Evolutionary conservation across 805 yeast genomes (phyloP), one percentile per base, ranked within the genome.

Genomic region (Saccharomycopsis babjevae): DNA sequence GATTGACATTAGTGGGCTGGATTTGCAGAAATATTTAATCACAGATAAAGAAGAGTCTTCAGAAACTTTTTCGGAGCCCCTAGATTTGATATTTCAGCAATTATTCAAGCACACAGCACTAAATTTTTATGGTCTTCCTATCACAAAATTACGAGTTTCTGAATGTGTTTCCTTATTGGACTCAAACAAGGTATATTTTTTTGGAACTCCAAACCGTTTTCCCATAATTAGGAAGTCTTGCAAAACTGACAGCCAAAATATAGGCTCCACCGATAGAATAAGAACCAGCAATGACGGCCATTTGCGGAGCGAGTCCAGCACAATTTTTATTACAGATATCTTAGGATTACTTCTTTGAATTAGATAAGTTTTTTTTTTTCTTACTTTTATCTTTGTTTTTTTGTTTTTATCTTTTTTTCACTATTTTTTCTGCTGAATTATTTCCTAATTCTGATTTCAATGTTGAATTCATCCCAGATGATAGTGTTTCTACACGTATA

Each of bases 161-260:
- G 52, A 46, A 46, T 46, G 52, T 25, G 28, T 46, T 10, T 46
- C 52, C 13, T 46, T 46, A 22, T 20, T 20, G n/a, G 52, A 46
- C 52, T 46, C 52, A 7, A 46, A 46, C 18, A 46, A 22, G n/a
- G 52, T 46, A 3, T 22, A 46, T 22, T 46, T 46, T 46, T 46
- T 46, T 54, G 56, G 56, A 10, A 54, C 56, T n/a, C 56, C 56
- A n/a, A 39, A 36, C 13, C 28, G 34, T 11, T 42, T 56, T n/a
- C 58, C 30, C 20, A 25, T 22, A 18, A 18, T 52, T 6, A 3
- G 8, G 7, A 52, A n/a, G 11, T 22, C 16, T 43, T 18, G 1
- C 1, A 22, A 46, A 4, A 46, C 18, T 46, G 16, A 22, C 28
- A 4, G 16, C 7, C 28, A 42, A 42, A 42, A n/a, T 20, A 3